Conservation (phyloP, 768 basidiomycete genomes). For the Boletus reticulatus region DNA sequence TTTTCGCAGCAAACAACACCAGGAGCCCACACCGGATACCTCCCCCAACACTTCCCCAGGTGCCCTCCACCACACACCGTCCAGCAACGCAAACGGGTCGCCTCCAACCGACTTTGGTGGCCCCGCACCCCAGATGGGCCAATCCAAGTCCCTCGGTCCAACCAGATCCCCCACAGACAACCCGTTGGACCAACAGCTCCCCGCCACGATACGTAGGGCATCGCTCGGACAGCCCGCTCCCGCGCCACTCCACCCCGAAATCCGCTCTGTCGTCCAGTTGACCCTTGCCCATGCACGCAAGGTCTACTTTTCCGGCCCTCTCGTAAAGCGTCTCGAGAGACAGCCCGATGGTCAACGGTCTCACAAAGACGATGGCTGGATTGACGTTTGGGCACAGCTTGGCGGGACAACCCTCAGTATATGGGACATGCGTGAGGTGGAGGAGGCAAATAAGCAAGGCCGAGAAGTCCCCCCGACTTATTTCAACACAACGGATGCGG, state of each 20-base stretch:
- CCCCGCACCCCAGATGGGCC: conserved; percentile 31
- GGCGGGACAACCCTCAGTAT: conserved; percentile 86
- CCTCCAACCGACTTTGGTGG: conserved; percentile 20
- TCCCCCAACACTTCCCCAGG: conserved; percentile 18
- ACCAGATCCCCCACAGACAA: conserved; percentile 18
- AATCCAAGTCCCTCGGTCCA: conserved; percentile 33
- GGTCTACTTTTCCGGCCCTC: conserved; percentile 83
- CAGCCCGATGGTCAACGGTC: conserved; percentile 71
- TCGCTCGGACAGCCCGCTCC: conserved; percentile 24
- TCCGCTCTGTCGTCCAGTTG: conserved; percentile 73
- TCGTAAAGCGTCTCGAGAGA: conserved; percentile 75
- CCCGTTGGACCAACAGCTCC: conserved; percentile 25
- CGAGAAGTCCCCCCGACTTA: conserved; percentile 84
- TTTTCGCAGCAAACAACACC: conserved; percentile 44
- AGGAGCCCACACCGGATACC: conserved; percentile 12
- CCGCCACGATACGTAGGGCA: conserved; percentile 13
- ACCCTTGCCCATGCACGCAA: conserved; percentile 79
- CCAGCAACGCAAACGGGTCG: conserved; percentile 11
- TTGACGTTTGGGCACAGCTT: conserved; percentile 86
- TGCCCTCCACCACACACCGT: conserved; percentile 13
- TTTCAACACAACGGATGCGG: conserved; percentile 85
- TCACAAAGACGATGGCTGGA: conserved; percentile 74
- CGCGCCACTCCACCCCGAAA: conserved; percentile 71
- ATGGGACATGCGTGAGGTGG: conserved; percentile 89
- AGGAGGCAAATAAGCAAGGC: conserved; percentile 77